Evolutionary conservation across 345 rosid species (phyloP).

Genomic region (Garcia nutans): DNA sequence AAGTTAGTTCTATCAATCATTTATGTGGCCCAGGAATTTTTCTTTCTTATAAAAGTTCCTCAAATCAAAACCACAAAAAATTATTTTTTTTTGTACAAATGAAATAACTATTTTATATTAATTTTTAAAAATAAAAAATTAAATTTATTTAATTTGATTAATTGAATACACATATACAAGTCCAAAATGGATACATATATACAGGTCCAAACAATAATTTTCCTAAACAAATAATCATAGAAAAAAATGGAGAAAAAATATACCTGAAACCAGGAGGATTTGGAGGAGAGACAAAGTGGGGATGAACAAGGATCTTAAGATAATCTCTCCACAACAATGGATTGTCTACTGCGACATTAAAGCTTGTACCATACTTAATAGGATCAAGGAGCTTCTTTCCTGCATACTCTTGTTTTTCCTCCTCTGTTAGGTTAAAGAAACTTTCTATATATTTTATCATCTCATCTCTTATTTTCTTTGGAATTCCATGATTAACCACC

Average conservation of each 20-base stretch:
- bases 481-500: constrained; percentile 42
- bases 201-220: too few species aligned
- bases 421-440: constrained; percentile 35
- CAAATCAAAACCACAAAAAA: too few species aligned
- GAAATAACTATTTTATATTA: too few species aligned
- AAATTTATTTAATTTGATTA: too few species aligned
- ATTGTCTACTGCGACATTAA: constrained; percentile 26
- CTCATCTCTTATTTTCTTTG: constrained; percentile 25
- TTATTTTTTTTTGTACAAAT: too few species aligned
- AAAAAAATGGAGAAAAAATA: background rate
- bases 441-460: constrained; percentile 11
- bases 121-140: too few species aligned
- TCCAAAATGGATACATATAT: too few species aligned
- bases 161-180: too few species aligned
- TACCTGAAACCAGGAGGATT: constrained; percentile 41
- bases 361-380: constrained; percentile 40
- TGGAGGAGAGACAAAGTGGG: constrained; percentile 37
- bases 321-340: constrained; percentile 44
- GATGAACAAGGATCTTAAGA: constrained; percentile 44
- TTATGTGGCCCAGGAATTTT: too few species aligned
- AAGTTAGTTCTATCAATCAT: too few species aligned
- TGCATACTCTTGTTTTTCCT: constrained; percentile 27
- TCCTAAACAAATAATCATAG: too few species aligned
- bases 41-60: too few species aligned
- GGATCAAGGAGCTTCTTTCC: constrained; percentile 41